Base-by-base conservation (phyloP, 129 eudicot species). In the Chrysanthemum seticuspe region DNA sequence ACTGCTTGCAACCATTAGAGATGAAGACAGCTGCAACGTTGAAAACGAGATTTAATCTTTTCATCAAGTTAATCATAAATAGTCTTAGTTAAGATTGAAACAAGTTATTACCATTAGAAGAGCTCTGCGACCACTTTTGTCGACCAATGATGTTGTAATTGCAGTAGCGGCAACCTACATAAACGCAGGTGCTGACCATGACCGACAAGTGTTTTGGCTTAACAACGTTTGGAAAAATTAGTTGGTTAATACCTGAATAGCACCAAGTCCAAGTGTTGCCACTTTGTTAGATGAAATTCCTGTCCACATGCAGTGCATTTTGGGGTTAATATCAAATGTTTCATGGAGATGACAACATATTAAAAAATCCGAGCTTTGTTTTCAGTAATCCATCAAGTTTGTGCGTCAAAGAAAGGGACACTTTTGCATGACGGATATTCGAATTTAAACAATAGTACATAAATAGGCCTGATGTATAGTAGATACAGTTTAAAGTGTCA, bases 211-310 rank as follows among this genome's bases (percentile, higher is more conserved):
- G 44, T 18, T 62, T 25, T 72, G 55, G 79, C 16, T 15, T 13
- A 54, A 50, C 48, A 49, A 62, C 2, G 13, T 40, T 48, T 48
- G 15, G 14, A 23, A 13, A 67, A 10, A 47, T 52, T 45, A 6
- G 47, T 77, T 71, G 10, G 21, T 65, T 51, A 21, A 71, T 79
- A 86, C 97, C 97, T 88, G 96, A 72, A 91, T 84, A 15, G 91
- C 87, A 53, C 97, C 97, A 55, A 91, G 77, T 47, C 80, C 93
- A 67, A 86, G 85, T 57, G 97, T 88, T 79, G 96, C 91, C 31
- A 81, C 81, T 79, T 87, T 89, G 72, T 82, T 76, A 6, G 90
- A 84, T 62, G 86, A 76, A 74, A 91, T 69, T 51, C 97, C 97
- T 91, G 79, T 68, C 55, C 64, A 74, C 53, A 76, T 56, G 25